phyloP scores from a whole-genome alignment of 2,329 filamentous ascomycete species.

The Parafenestella ontariensis region DNA sequence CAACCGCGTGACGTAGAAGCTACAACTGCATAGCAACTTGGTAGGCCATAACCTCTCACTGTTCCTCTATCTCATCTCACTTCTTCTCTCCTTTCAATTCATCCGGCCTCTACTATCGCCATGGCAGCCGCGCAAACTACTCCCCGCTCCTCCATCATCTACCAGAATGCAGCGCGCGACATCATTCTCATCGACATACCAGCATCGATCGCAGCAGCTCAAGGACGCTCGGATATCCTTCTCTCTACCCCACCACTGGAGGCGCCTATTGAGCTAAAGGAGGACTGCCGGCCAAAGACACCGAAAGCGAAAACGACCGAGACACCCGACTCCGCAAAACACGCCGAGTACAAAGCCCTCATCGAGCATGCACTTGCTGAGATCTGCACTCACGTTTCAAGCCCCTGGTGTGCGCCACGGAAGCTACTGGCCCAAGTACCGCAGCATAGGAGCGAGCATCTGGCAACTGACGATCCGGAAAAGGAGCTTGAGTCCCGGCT shows the following conservation, averaged over 20 bases:
- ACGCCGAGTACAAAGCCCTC: constrained; percentile 43
- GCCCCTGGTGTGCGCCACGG: constrained; percentile 35
- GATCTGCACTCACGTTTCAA: constrained; percentile 35
- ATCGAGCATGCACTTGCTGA: constrained; percentile 51
- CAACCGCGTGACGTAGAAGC: neutral
- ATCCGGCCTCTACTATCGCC: neutral
- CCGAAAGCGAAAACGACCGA: constrained; percentile 52
- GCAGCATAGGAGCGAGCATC: constrained; percentile 17
- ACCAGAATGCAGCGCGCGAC: constrained; percentile 58
- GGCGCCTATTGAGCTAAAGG: constrained; percentile 58
- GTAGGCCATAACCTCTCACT: neutral
- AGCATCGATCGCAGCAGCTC: constrained; percentile 70
- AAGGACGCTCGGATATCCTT: constrained; percentile 58
- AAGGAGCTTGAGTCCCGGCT: constrained; percentile 38
- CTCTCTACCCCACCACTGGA: constrained; percentile 56
- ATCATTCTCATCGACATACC: constrained; percentile 73
- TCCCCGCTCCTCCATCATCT: constrained; percentile 54
- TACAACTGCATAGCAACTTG: neutral
- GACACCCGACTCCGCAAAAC: constrained; percentile 38
- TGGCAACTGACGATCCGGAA: constrained; percentile 32
- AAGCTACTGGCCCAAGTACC: constrained; percentile 25
- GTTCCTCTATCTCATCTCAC: neutral
- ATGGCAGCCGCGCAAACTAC: neutral
- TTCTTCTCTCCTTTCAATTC: neutral
- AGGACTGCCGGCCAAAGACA: constrained; percentile 61